These are phyloP conservation scores for Aspergillus biplanus DNA, from an alignment of 495 filamentous ascomycete species.

Conservation along the genomic window DNA sequence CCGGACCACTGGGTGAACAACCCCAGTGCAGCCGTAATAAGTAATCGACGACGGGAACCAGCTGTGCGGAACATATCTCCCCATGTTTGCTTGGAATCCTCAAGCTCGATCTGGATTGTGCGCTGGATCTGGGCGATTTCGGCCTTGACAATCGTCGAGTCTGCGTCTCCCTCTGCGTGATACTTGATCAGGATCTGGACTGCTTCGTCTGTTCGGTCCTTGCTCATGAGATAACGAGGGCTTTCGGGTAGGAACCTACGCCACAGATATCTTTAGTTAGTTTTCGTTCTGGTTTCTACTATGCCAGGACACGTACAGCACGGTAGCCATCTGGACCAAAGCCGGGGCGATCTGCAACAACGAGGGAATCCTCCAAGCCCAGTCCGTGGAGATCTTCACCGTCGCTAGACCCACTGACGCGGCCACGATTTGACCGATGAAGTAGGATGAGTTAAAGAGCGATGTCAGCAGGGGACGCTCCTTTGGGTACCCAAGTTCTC, in stretches of 20 bases:
- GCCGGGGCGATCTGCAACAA: constrained; percentile 55
- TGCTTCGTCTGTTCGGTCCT: constrained; percentile 62
- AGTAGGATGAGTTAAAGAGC: constrained; percentile 69
- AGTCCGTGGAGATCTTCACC: constrained; percentile 55
- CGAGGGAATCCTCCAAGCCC: constrained; percentile 69
- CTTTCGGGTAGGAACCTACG: constrained; percentile 59
- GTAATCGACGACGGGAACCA: constrained; percentile 58
- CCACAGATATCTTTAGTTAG: not conserved
- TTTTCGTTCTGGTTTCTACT: not conserved
- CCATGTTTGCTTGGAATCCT: constrained; percentile 58
- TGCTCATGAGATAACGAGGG: constrained; percentile 63
- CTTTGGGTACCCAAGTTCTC: constrained; percentile 68
- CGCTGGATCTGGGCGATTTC: constrained; percentile 64
- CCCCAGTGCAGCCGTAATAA: constrained; percentile 60
- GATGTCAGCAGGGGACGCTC: constrained; percentile 67
- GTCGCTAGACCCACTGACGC: constrained; percentile 62
- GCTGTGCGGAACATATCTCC: constrained; percentile 54
- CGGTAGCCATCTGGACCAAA: constrained; percentile 30
- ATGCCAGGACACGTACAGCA: constrained; percentile 41
- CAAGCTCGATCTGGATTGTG: constrained; percentile 61
- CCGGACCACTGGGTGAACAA: constrained; percentile 69
- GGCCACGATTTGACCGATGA: constrained; percentile 63
- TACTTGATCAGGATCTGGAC: constrained; percentile 60
- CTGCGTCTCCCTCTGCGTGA: constrained; percentile 60
- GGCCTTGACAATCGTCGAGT: constrained; percentile 57